These are phyloP conservation scores for Kodamaea kakaduensis DNA, from an alignment of 805 yeast species.

Conservation along the genomic window DNA sequence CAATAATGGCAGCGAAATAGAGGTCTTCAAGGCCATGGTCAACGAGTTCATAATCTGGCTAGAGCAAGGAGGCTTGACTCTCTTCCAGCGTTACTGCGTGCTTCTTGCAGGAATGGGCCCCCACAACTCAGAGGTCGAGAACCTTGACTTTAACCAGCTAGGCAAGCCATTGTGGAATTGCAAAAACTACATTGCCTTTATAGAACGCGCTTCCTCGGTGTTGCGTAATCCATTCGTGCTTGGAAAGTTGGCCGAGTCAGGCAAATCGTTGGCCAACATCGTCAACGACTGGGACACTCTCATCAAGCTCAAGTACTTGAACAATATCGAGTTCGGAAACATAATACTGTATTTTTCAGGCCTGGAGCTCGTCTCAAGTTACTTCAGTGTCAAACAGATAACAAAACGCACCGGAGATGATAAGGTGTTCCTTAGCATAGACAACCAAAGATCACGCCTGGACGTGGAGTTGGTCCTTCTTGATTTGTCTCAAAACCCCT, in stretches of 20 bases:
- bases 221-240: constrained; percentile 39
- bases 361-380: constrained; percentile 29
- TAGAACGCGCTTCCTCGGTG: constrained; percentile 17
- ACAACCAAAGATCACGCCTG: constrained; percentile 6
- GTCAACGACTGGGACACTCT: constrained; percentile 14
- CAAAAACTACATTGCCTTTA: constrained; percentile 25
- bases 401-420: constrained; percentile 29
- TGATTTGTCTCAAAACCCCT: constrained; percentile 21
- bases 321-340: constrained; percentile 33
- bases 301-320: constrained; percentile 19
- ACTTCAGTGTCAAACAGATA: constrained; percentile 34
- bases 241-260: constrained; percentile 23
- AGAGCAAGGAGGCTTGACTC: constrained; percentile 29
- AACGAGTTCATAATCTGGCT: constrained; percentile 39
- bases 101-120: constrained; percentile 12
- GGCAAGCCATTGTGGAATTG: constrained; percentile 32
- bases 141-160: constrained; percentile 13
- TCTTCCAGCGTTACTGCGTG: constrained; percentile 30
- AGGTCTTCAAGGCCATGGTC: constrained; percentile 32
- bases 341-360: constrained; percentile 25
- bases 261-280: constrained; percentile 15
- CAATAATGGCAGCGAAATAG: constrained; percentile 19
- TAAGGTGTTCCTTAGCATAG: constrained; percentile 15
- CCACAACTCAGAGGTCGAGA: constrained; percentile 6
- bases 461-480: constrained; percentile 33